Percentiles rank a stretch among this genome's conserved stretches.
These are phyloP conservation scores for Chytriomyces confervae DNA, from an alignment of 192 early-diverging fungal species.

Conservation along the genomic window DNA sequence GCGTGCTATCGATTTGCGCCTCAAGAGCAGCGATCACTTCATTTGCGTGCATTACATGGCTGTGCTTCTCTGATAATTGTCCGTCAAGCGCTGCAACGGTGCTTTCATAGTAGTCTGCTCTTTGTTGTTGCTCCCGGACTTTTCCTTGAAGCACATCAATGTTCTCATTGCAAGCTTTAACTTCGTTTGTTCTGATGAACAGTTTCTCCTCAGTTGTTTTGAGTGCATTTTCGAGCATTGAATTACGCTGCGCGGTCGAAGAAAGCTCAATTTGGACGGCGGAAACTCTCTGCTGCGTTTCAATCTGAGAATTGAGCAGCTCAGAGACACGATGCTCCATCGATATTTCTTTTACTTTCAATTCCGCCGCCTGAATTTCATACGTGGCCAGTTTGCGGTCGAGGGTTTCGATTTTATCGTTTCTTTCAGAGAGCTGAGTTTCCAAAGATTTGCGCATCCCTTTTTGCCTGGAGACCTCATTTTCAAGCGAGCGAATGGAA, in stretches of 20 bases:
- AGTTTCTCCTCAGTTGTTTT: constrained; percentile 13
- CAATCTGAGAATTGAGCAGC: constrained; percentile 13
- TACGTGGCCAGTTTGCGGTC: constrained; percentile 22
- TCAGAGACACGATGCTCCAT: neutral
- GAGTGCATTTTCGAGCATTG: constrained; percentile 11
- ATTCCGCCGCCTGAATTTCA: constrained; percentile 21
- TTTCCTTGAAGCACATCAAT: constrained; percentile 8
- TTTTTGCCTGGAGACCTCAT: constrained; percentile 28
- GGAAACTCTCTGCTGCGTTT: constrained; percentile 10
- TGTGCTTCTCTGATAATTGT: constrained; percentile 26
- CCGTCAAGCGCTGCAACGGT: constrained; percentile 15
- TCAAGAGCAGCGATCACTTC: constrained; percentile 18
- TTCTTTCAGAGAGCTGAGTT: constrained; percentile 23
- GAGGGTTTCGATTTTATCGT: constrained; percentile 15
- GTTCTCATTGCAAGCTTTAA: constrained; percentile 12
- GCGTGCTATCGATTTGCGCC: neutral
- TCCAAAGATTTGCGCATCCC: constrained; percentile 35
- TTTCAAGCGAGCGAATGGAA: neutral
- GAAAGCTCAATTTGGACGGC: constrained; percentile 10
- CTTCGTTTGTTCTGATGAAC: neutral
- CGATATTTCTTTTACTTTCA: constrained; percentile 7
- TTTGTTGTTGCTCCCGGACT: neutral
- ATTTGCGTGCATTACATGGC: constrained; percentile 19
- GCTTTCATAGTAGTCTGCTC: constrained; percentile 5
- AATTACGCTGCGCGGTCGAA: neutral